Base-by-base conservation (phyloP, 2,329 filamentous ascomycete species). In the Trichoderma sp. region DNA sequence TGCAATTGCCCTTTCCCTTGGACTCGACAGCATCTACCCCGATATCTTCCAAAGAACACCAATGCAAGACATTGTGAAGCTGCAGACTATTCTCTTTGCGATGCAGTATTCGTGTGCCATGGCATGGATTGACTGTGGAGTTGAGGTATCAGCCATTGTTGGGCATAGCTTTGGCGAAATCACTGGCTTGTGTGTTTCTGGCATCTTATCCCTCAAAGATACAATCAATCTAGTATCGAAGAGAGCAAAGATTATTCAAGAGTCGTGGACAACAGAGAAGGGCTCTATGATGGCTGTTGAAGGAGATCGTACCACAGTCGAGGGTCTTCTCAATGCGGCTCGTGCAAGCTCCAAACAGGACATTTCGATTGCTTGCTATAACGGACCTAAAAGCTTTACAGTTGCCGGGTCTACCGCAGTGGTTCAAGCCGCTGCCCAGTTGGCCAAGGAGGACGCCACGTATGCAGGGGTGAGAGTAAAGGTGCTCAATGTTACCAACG, bases 281-380 rank as follows among this genome's bases (percentile, higher is more conserved):
- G 56, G 56, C 12, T 14, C 56, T 7, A 59, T 59, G 56, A 24
- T 59, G 11, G 56, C 56, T 27, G 56, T 59, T 29, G 56, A 59
- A 59, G 21, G 21, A 6, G 56, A 59, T 27, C n/a, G 18, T 24
- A 27, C 24, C 12, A 27, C 14, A 8, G 21, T 59, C 14, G 56
- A 59, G 24, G 4, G 56, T 16, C 56, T 59, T 16, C 14, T 59
- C 21, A 29, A 14, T 16, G 27, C 56, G 3, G 56, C 27, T 21
- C 35, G 35, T 16, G 82, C 75, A 83, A 0, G 77, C 78, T 0
- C 69, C 87, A 4, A 78, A 27, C 56, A 59, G 11, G 56, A 29
- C 6, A 27, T 14, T 16, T 27, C 24, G 3, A 85, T 90, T 45
- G 88, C 88, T 0, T 89, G 88, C 77, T 87, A 82, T 78, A 89